These are phyloP conservation scores for Larix kaempferi DNA, from an alignment of 75 land plant species.

Conservation along the genomic window DNA sequence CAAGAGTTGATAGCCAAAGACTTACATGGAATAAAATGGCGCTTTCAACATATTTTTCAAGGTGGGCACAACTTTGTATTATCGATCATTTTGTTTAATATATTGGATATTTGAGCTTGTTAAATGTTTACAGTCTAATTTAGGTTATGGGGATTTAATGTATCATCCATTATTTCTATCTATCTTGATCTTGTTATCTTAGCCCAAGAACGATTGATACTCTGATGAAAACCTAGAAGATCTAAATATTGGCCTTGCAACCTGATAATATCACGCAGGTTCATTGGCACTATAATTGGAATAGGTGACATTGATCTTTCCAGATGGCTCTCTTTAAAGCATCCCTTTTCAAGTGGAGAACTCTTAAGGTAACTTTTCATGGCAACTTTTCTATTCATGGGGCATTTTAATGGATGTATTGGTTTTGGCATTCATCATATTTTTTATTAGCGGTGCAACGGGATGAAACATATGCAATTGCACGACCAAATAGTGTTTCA, in stretches of 20 bases:
- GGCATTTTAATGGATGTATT: background rate
- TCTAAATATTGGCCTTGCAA: background rate
- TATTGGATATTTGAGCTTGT: no score
- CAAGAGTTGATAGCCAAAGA: no score
- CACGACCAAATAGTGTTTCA: slow-evolving; percentile 47
- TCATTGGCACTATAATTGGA: slow-evolving; percentile 38
- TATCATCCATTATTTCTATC: no score
- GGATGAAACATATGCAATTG: slow-evolving; percentile 43
- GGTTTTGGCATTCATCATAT: background rate
- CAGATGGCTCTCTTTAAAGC: slow-evolving; percentile 31
- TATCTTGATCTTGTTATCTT: no score
- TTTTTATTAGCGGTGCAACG: slow-evolving; percentile 25
- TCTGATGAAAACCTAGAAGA: background rate
- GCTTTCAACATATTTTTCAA: no score
- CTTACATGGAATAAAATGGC: no score
- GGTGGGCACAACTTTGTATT: no score
- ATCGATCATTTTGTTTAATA: no score
- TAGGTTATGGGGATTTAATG: no score
- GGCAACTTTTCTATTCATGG: background rate
- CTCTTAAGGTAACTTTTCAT: slow-evolving; percentile 21
- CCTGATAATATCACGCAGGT: slow-evolving; percentile 7
- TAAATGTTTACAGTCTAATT: no score
- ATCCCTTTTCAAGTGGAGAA: no score
- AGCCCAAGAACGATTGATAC: no score
- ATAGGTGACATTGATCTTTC: slow-evolving; percentile 24